Evolutionary conservation across 768 basidiomycete genomes (phyloP).

Genomic region (Mycena haematopus): DNA sequence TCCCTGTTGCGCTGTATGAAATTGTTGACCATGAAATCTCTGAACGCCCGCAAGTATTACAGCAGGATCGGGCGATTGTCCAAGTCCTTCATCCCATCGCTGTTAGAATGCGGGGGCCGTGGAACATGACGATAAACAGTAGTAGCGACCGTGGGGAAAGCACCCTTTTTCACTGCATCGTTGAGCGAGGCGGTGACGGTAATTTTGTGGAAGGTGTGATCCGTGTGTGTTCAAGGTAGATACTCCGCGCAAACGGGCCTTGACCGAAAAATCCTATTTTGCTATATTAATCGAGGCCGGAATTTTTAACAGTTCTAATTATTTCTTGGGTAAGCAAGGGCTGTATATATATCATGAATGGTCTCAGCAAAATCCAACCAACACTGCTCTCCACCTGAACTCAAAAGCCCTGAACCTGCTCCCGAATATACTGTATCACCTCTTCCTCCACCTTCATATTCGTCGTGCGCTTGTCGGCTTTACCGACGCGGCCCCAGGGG

Average conservation of each 20-base stretch:
- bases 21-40: too few species aligned
- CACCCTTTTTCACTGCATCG: slow-evolving; percentile 20
- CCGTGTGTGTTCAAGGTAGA: too few species aligned
- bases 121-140: slow-evolving; percentile 30
- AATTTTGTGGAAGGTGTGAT: slow-evolving; percentile 37
- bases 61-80: too few species aligned
- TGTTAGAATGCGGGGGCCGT: slow-evolving; percentile 25
- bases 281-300: too few species aligned
- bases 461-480: background rate
- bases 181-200: slow-evolving; percentile 32
- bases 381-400: too few species aligned
- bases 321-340: too few species aligned
- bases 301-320: too few species aligned
- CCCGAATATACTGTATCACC: background rate
- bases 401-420: background rate
- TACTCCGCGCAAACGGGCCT: too few species aligned
- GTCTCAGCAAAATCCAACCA: too few species aligned
- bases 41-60: background rate
- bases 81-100: slow-evolving; percentile 28
- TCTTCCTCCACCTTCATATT: background rate
- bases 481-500: background rate
- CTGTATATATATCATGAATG: too few species aligned
- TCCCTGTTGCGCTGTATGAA: too few species aligned
- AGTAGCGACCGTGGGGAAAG: slow-evolving; percentile 31
- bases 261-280: too few species aligned